phyloP scores from a whole-genome alignment of 257 asterid genomes.

The Scutellaria galericulata region DNA sequence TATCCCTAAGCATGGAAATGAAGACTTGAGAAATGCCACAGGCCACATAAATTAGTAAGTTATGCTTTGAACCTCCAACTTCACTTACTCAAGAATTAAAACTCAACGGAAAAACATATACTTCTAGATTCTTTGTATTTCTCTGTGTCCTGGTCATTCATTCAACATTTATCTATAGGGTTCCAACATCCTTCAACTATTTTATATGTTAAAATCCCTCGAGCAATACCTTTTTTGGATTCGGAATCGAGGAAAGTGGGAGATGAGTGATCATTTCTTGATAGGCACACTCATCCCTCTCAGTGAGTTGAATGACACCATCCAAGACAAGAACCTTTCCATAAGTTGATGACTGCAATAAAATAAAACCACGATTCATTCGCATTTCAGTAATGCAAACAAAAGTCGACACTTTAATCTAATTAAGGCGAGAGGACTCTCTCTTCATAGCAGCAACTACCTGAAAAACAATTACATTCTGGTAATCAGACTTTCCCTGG shows the following conservation, averaged over 20 bases:
- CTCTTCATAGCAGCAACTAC: conserved; percentile 58
- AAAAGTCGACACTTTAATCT: neutral
- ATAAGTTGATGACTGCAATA: conserved; percentile 80
- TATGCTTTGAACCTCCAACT: neutral
- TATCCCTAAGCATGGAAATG: neutral
- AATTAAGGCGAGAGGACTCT: conserved; percentile 13
- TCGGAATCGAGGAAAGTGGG: conserved; percentile 89
- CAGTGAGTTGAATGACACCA: conserved; percentile 96
- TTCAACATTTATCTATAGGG: neutral
- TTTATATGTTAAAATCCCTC: conserved; percentile 33
- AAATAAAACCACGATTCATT: conserved; percentile 35
- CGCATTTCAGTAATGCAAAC: conserved; percentile 37
- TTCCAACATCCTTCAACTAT: neutral
- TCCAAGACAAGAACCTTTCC: conserved; percentile 98
- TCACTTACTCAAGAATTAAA: neutral
- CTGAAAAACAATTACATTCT: conserved; percentile 93
- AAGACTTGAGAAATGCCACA: neutral
- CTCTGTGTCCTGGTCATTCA: neutral
- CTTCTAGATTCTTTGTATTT: neutral
- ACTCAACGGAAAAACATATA: neutral
- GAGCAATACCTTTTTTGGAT: conserved; percentile 77
- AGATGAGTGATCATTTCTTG: conserved; percentile 98
- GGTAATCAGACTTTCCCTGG: conserved; percentile 91
- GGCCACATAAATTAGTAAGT: neutral
- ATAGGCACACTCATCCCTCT: conserved; percentile 99